A percentile compares a stretch with the other conserved stretches of the same genome.
Evolutionary conservation across 345 rosid species (phyloP).

Genomic region (Erysimum cheiranthoides): DNA sequence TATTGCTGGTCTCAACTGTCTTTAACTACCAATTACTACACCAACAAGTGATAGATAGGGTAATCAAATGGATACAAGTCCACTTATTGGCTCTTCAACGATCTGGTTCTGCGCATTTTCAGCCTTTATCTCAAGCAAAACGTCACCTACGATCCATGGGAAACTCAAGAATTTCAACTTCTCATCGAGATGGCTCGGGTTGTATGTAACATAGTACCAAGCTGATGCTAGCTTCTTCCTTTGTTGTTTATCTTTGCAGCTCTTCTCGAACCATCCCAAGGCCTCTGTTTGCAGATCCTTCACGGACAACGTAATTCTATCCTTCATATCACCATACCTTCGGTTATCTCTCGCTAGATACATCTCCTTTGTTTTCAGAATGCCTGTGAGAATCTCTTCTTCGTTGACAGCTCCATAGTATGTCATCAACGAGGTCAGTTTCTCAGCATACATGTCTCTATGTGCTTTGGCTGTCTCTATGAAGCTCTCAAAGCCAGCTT

Average conservation of each 20-base stretch:
- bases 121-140: slow-evolving; percentile 62
- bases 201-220: slow-evolving; percentile 85
- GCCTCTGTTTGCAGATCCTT: slow-evolving; percentile 71
- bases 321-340: slow-evolving; percentile 77
- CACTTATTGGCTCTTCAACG: slow-evolving; percentile 12
- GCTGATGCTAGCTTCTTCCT: slow-evolving; percentile 72
- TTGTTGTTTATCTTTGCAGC: slow-evolving; percentile 52
- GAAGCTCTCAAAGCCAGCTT: slow-evolving; percentile 62
- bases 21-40: neutral
- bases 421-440: slow-evolving; percentile 63
- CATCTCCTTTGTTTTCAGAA: slow-evolving; percentile 57
- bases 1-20: neutral
- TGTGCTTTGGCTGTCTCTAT: slow-evolving; percentile 56
- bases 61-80: slow-evolving; percentile 2
- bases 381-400: slow-evolving; percentile 92
- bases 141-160: slow-evolving; percentile 80
- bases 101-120: slow-evolving; percentile 25
- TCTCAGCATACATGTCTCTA: slow-evolving; percentile 67
- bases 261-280: slow-evolving; percentile 68
- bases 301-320: slow-evolving; percentile 60
- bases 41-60: neutral
- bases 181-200: slow-evolving; percentile 50
- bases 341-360: slow-evolving; percentile 81
- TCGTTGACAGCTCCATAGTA: slow-evolving; percentile 68
- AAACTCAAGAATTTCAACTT: slow-evolving; percentile 67